phyloP scores from a whole-genome alignment of 441 rosid species.

The Viola pubescens region DNA sequence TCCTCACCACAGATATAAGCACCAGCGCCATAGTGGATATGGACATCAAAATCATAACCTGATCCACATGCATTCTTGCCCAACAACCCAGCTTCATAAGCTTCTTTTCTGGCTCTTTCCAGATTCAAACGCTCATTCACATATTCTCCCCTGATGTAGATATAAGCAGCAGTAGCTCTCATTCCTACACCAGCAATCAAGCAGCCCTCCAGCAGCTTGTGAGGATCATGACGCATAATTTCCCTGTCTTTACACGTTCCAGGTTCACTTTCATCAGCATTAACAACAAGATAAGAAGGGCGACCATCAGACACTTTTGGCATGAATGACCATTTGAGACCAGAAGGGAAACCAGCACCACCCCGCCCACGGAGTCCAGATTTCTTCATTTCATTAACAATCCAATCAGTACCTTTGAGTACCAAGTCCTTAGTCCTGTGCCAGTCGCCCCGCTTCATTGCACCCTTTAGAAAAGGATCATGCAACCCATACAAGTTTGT shows the following conservation, averaged over 20 bases:
- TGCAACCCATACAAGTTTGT: conserved; percentile 85
- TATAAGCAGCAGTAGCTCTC: conserved; percentile 97
- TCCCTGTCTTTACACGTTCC: conserved; percentile 99
- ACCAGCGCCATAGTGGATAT: conserved; percentile 97
- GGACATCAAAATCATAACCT: conserved; percentile 94
- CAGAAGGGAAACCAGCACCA: conserved; percentile 98
- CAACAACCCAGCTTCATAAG: conserved; percentile 83
- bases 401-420: conserved; percentile 95
- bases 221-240: conserved; percentile 98
- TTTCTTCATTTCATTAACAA: conserved; percentile 84
- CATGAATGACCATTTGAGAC: conserved; percentile 99
- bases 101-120: conserved; percentile 84
- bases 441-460: conserved; percentile 98
- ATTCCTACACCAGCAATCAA: conserved; percentile 98
- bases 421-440: conserved; percentile 93
- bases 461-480: conserved; percentile 93
- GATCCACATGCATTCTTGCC: conserved; percentile 99
- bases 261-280: conserved; percentile 99
- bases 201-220: conserved; percentile 95
- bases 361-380: conserved; percentile 99
- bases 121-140: conserved; percentile 82
- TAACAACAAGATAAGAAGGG: conserved; percentile 94
- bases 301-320: conserved; percentile 98
- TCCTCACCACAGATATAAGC: conserved; percentile 99
- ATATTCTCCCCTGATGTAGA: conserved; percentile 95